Evolutionary conservation across 805 yeast species (phyloP).

Genomic region (Peterozyma toletana): DNA sequence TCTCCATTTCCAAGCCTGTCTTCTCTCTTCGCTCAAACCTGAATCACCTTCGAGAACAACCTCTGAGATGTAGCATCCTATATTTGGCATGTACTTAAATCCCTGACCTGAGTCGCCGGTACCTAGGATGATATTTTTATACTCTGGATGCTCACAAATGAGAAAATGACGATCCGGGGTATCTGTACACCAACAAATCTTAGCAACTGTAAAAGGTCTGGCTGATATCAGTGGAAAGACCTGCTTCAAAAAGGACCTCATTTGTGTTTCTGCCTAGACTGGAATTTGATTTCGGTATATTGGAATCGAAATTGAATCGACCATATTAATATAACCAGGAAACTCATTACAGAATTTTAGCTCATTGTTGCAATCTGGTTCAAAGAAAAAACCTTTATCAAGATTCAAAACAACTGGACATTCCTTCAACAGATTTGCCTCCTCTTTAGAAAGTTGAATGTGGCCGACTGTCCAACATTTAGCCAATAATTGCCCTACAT

Average conservation of each 20-base stretch:
- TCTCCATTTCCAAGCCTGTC: conserved; percentile 27
- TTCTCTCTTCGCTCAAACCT: conserved; percentile 17
- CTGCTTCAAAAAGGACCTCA: conserved; percentile 24
- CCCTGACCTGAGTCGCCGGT: conserved; percentile 32
- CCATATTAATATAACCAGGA: conserved; percentile 26
- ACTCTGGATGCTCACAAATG: conserved; percentile 19
- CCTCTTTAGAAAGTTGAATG: conserved; percentile 25
- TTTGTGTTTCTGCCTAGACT: conserved; percentile 21
- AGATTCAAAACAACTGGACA: conserved; percentile 28
- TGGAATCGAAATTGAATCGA: conserved; percentile 19
- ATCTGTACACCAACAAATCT: conserved; percentile 30
- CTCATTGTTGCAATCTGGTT: conserved; percentile 27
- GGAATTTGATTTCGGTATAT: conserved; percentile 22
- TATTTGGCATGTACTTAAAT: conserved; percentile 27
- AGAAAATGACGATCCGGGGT: conserved; percentile 25
- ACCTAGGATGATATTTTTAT: conserved; percentile 17
- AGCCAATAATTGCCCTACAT: conserved; percentile 27
- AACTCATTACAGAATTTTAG: conserved; percentile 32
- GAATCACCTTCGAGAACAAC: conserved; percentile 23
- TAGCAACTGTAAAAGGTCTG: conserved; percentile 20
- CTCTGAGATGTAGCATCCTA: conserved; percentile 23
- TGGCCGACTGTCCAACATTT: conserved; percentile 36
- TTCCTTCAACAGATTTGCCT: conserved; percentile 21
- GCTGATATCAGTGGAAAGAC: conserved; percentile 23
- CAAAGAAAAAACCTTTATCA: conserved; percentile 34